Evolutionary conservation across 73 alveolate genomes (phyloP).

Genomic region (Stentor coeruleus): DNA sequence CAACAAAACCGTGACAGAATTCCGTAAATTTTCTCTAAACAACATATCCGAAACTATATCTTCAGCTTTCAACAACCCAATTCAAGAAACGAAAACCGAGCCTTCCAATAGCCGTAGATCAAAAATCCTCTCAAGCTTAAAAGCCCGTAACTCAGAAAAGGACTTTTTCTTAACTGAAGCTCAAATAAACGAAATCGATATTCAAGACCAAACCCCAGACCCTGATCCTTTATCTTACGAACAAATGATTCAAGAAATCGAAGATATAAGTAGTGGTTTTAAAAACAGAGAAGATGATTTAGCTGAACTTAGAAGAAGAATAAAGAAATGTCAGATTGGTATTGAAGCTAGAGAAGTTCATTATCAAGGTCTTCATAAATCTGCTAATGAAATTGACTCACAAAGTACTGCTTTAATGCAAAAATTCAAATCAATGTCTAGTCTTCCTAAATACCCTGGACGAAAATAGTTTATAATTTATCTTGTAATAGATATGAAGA

Average conservation of each 20-base stretch:
- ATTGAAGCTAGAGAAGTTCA: background rate
- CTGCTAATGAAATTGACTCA: background rate
- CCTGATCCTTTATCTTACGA: background rate
- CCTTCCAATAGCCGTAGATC: too few species aligned
- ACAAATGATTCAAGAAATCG: conserved; percentile 16
- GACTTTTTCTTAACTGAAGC: conserved; percentile 21
- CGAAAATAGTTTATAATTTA: too few species aligned
- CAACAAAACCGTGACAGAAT: too few species aligned
- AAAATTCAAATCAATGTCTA: too few species aligned
- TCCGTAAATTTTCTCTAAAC: too few species aligned
- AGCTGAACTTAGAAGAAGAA: background rate
- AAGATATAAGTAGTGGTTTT: background rate
- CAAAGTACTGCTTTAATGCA: too few species aligned
- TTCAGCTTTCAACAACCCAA: background rate
- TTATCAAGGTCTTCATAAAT: background rate
- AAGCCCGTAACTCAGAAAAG: background rate
- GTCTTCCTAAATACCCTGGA: too few species aligned
- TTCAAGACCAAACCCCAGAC: background rate
- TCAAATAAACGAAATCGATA: conserved; percentile 19
- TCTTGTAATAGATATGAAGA: too few species aligned
- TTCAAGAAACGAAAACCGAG: background rate
- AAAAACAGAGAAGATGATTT: conserved; percentile 6
- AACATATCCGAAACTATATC: conserved; percentile 11
- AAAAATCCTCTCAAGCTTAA: background rate
- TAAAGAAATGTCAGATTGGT: background rate